phyloP scores from a whole-genome alignment of 768 basidiomycete genomes.

The Tephrocybe rancida region DNA sequence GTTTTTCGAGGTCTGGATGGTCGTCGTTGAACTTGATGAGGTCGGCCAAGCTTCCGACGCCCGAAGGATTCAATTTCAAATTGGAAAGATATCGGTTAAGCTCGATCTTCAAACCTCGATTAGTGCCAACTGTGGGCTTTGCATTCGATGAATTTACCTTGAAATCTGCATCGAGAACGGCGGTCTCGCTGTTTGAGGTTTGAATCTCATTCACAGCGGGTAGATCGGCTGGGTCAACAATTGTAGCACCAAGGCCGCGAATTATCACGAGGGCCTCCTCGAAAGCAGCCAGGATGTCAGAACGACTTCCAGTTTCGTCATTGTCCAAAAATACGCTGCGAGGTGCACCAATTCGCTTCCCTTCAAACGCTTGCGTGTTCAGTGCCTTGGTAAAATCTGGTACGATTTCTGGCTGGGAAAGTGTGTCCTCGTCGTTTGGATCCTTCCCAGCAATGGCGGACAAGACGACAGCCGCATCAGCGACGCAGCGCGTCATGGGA shows the following conservation, averaged over 20 bases:
- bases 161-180: conserved; percentile 57
- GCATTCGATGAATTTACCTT: conserved; percentile 49
- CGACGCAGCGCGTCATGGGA: conserved; percentile 52
- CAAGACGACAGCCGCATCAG: conserved; percentile 57
- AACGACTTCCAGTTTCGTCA: conserved; percentile 31
- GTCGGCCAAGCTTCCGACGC: conserved; percentile 55
- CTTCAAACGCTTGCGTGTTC: conserved; percentile 44
- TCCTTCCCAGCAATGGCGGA: conserved; percentile 58
- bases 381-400: conserved; percentile 61
- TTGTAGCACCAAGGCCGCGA: conserved; percentile 43
- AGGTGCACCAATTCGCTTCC: conserved; percentile 58
- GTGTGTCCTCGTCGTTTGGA: conserved; percentile 53
- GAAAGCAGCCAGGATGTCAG: conserved; percentile 39
- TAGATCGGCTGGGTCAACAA: conserved; percentile 66
- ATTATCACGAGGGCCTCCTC: conserved; percentile 39
- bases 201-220: conserved; percentile 55
- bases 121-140: no score
- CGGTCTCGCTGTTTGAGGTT: conserved; percentile 50
- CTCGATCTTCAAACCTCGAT: conserved; percentile 45
- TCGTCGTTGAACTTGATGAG: conserved; percentile 59
- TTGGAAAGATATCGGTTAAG: conserved; percentile 49
- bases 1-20: conserved; percentile 52
- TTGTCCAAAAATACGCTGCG: conserved; percentile 36
- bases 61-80: conserved; percentile 54
- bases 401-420: conserved; percentile 49